Conservation (phyloP, 129 eudicot species). For the Flaveria trinervia region DNA sequence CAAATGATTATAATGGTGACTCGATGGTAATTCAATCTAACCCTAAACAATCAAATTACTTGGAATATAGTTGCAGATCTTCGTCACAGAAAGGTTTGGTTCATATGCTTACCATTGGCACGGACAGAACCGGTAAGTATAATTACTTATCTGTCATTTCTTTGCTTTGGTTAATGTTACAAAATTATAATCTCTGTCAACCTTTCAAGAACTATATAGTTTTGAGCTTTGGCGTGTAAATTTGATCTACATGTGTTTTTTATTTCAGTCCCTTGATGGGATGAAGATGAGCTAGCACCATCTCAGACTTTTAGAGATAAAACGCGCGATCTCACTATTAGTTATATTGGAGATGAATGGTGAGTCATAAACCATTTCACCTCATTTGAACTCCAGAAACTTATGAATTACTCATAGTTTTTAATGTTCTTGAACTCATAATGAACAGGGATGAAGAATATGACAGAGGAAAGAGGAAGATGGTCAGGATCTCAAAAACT, state of each 20-base stretch:
- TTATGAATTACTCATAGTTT: background rate
- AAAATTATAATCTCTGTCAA: background rate
- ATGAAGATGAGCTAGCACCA: constrained; percentile 39
- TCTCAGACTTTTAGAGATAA: constrained; percentile 25
- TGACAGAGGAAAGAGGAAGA: constrained; percentile 84
- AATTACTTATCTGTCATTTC: background rate
- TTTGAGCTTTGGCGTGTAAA: background rate
- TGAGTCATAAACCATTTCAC: constrained; percentile 35
- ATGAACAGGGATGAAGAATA: constrained; percentile 87
- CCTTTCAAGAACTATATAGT: background rate
- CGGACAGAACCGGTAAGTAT: constrained; percentile 60
- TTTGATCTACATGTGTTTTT: constrained; percentile 8
- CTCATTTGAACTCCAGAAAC: background rate
- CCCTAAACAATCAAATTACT: constrained; percentile 17
- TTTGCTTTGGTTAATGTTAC: background rate
- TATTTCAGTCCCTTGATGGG: constrained; percentile 74
- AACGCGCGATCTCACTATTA: constrained; percentile 42
- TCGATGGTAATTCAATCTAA: constrained; percentile 24
- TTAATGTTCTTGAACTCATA: constrained; percentile 4
- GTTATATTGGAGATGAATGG: constrained; percentile 88
- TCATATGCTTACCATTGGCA: constrained; percentile 64
- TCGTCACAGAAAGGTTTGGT: constrained; percentile 40
- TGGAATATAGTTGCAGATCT: constrained; percentile 7
- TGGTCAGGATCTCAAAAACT: constrained; percentile 45
- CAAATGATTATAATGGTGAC: constrained; percentile 21